Evolutionary conservation across 495 filamentous ascomycete species (phyloP).

Genomic region (Aspergillus sclerotioniger): DNA sequence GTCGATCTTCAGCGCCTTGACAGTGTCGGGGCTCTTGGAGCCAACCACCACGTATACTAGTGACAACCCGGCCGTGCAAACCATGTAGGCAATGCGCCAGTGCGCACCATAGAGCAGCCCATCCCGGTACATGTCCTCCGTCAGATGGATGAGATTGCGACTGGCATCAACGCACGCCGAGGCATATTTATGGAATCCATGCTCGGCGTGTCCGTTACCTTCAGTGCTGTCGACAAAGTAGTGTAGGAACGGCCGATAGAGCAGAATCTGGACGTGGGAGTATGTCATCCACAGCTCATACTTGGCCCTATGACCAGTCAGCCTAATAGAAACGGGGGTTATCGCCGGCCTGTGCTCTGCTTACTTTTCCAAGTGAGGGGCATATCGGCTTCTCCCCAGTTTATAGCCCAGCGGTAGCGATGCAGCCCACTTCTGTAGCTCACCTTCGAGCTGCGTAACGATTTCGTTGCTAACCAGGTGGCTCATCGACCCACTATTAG

Average conservation of each 20-base stretch:
- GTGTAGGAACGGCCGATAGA: conserved; percentile 15
- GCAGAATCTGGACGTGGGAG: conserved; percentile 9
- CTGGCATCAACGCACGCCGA: conserved; percentile 11
- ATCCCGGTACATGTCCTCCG: conserved; percentile 13
- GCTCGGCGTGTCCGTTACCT: neutral
- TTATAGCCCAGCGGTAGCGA: neutral
- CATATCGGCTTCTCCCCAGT: neutral
- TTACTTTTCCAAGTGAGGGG: conserved; percentile 2
- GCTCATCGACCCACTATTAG: neutral
- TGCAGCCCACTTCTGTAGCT: conserved; percentile 9
- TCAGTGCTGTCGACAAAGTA: neutral
- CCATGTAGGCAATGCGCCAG: conserved; percentile 10
- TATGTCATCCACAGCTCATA: conserved; percentile 14
- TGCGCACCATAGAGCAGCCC: conserved; percentile 13
- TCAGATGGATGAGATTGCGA: conserved; percentile 11
- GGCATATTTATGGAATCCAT: conserved; percentile 12
- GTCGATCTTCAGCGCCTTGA: neutral
- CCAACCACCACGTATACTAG: conserved; percentile 10
- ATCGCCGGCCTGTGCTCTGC: neutral
- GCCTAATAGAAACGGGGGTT: neutral
- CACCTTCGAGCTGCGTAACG: conserved; percentile 2
- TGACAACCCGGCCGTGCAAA: conserved; percentile 4
- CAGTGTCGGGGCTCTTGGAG: neutral
- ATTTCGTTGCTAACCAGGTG: conserved; percentile 6
- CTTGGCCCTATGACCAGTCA: conserved; percentile 8